Percentiles rank a stretch among this genome's conserved stretches.
Evolutionary conservation across 257 asterid genomes (phyloP).

Genomic region (Orobanche coerulescens): DNA sequence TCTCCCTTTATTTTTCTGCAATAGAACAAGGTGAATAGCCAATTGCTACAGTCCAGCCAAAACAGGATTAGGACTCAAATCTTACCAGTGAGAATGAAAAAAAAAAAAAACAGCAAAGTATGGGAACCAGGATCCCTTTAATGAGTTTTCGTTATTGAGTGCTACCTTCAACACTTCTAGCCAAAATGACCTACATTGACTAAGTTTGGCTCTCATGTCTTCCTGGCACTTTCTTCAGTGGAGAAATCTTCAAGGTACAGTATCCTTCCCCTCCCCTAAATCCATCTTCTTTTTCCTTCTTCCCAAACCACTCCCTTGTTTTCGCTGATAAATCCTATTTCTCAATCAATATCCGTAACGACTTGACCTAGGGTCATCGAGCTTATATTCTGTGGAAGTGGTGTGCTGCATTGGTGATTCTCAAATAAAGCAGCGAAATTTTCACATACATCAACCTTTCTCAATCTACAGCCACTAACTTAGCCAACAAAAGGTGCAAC

Average conservation of each 20-base stretch:
- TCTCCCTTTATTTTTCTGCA: neutral
- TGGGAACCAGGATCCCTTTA: neutral
- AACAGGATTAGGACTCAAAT: slow-evolving; percentile 4
- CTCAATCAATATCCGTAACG: neutral
- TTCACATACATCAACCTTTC: neutral
- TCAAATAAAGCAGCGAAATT: slow-evolving; percentile 4
- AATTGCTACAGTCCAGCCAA: neutral
- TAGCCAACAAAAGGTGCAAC: neutral
- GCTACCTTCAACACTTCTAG: neutral
- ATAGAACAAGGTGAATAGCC: slow-evolving; percentile 8
- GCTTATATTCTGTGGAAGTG: neutral
- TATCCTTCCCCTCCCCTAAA: neutral
- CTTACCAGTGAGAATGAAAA: neutral
- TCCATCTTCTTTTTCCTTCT: neutral
- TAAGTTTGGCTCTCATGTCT: slow-evolving; percentile 5
- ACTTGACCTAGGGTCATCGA: neutral
- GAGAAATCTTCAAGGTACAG: neutral
- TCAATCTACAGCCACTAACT: neutral
- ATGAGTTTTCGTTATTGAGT: neutral
- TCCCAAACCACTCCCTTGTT: neutral
- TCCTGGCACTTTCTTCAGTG: neutral
- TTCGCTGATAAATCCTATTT: neutral
- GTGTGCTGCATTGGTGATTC: neutral
- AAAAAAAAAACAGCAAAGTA: neutral
- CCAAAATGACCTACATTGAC: neutral